A percentile compares a stretch with the other conserved stretches of the same genome.
phyloP scores from a whole-genome alignment of 345 rosid species.

The Microcos paniculata region DNA sequence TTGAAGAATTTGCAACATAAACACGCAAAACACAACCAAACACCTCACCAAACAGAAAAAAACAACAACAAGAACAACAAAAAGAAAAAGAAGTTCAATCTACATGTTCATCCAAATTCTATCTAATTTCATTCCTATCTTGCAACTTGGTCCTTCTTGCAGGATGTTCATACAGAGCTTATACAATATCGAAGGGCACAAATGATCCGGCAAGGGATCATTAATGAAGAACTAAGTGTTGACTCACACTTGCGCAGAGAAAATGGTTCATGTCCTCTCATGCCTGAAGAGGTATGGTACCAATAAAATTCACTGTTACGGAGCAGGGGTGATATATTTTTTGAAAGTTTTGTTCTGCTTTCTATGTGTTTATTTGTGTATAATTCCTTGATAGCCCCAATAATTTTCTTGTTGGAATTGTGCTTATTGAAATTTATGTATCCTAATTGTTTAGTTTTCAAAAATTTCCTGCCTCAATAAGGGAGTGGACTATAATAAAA shows the following conservation, averaged over 20 bases:
- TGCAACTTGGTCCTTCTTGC: constrained; percentile 25
- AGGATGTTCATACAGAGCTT: constrained; percentile 98
- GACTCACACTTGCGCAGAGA: constrained; percentile 72
- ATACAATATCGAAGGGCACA: constrained; percentile 85
- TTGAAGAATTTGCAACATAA: background rate
- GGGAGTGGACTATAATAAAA: background rate
- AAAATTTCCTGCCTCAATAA: background rate
- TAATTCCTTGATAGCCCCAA: no score
- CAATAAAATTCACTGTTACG: background rate
- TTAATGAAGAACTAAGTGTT: constrained; percentile 54
- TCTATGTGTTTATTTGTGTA: no score
- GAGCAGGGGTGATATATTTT: background rate
- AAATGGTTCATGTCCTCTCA: constrained; percentile 90
- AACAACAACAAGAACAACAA: no score
- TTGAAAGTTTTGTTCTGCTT: no score
- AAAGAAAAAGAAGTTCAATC: background rate
- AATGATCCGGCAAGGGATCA: constrained; percentile 78
- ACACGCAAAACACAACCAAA: background rate
- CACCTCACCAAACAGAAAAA: no score
- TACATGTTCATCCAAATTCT: constrained; percentile 7
- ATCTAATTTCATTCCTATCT: constrained; percentile 22
- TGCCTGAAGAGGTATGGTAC: constrained; percentile 89
- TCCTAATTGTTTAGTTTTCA: background rate
- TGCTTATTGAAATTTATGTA: background rate
- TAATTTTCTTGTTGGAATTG: background rate